These are phyloP conservation scores for Metschnikowia proteae DNA, from an alignment of 805 yeast genomes.

Conservation along the genomic window DNA sequence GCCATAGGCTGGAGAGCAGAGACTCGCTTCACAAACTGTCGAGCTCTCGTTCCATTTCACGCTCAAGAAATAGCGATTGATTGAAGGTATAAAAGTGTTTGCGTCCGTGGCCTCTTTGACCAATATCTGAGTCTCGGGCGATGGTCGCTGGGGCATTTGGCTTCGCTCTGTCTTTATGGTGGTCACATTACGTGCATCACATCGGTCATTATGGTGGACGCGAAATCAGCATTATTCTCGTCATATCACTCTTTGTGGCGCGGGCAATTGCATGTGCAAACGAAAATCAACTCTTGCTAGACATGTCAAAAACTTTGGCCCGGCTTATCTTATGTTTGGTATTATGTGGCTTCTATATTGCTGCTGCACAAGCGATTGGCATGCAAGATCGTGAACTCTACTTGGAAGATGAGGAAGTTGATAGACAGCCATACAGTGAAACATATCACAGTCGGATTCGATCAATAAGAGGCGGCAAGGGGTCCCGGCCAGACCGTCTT, in stretches of 20 bases:
- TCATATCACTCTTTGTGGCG: not conserved
- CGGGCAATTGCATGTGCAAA: not conserved
- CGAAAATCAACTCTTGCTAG: not conserved
- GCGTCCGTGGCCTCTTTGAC: too few species aligned
- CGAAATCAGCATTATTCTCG: not conserved
- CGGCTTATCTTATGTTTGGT: not conserved
- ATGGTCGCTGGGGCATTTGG: too few species aligned
- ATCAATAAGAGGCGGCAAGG: not conserved
- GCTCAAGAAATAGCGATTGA: slow-evolving; percentile 1
- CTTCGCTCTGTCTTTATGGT: too few species aligned
- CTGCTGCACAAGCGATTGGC: not conserved
- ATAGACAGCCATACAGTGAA: not conserved
- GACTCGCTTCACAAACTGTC: slow-evolving; percentile 12
- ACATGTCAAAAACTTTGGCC: not conserved
- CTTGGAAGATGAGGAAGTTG: not conserved
- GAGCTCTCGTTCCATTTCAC: slow-evolving; percentile 11
- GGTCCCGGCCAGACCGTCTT: not conserved
- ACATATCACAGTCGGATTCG: not conserved
- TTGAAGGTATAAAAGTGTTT: too few species aligned
- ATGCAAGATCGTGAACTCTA: not conserved
- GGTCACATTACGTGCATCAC: too few species aligned
- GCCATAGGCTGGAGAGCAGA: slow-evolving; percentile 11
- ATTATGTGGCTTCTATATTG: not conserved
- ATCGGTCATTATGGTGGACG: not conserved
- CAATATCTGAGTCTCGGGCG: too few species aligned